These are phyloP conservation scores for Cynanchum wilfordii DNA, from an alignment of 257 asterid genomes.

Conservation along the genomic window DNA sequence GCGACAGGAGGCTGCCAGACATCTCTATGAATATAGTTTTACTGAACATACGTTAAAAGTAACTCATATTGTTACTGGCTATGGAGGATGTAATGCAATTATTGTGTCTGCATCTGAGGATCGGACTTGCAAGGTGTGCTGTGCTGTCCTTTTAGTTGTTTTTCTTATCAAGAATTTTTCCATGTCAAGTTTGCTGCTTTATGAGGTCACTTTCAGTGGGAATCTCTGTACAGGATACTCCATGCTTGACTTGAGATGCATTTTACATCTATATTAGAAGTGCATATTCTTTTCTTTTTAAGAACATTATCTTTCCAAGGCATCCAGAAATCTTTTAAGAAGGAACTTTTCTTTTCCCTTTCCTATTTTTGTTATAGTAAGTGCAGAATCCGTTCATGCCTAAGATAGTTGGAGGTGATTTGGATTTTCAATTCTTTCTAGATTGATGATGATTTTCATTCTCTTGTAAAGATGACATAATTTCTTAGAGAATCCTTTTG, in stretches of 20 bases:
- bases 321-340: too few relatives aligned
- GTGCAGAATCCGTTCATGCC: too few relatives aligned
- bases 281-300: background rate
- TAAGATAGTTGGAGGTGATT: background rate
- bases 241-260: background rate
- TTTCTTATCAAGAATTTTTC: slow-evolving; percentile 7
- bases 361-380: background rate
- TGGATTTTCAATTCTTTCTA: background rate
- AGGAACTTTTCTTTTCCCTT: background rate
- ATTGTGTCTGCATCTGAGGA: slow-evolving; percentile 91
- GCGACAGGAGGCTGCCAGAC: slow-evolving; percentile 48
- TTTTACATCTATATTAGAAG: background rate
- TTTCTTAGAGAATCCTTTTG: background rate
- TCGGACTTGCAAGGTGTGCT: slow-evolving; percentile 86
- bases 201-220: background rate
- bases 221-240: background rate
- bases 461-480: background rate
- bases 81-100: slow-evolving; percentile 70
- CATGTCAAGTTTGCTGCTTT: background rate
- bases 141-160: background rate
- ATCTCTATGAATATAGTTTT: slow-evolving; percentile 68
- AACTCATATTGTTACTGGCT: slow-evolving; percentile 69
- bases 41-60: slow-evolving; percentile 72
- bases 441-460: background rate
- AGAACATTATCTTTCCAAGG: background rate